Percentiles rank a stretch among this genome's conserved stretches.
These are phyloP conservation scores for Cryptococcus depauperatus DNA, from an alignment of 1,284 basidiomycete species.

Conservation along the genomic window DNA sequence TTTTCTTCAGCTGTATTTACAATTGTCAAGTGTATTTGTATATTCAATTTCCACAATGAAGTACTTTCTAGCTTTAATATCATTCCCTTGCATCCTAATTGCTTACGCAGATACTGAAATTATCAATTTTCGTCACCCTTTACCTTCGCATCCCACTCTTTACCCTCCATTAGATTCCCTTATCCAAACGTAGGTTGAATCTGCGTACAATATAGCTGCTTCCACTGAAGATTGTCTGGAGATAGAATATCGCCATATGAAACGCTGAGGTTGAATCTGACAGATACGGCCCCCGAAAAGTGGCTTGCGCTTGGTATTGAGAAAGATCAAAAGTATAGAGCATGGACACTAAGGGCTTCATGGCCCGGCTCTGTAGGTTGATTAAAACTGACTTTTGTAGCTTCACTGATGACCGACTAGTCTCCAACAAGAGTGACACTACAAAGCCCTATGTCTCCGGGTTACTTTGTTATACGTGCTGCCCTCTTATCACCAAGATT, in stretches of 20 bases:
- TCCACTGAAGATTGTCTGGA: neutral
- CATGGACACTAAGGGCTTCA: slow-evolving; percentile 33
- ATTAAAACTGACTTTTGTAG: too few species aligned
- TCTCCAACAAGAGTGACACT: slow-evolving; percentile 18
- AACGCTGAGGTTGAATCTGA: slow-evolving; percentile 10
- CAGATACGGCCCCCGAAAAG: slow-evolving; percentile 8
- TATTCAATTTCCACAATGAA: too few species aligned
- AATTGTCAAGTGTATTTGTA: too few species aligned
- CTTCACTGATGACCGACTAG: slow-evolving; percentile 7
- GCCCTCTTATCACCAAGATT: slow-evolving; percentile 20
- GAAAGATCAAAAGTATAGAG: neutral
- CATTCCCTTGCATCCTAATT: too few species aligned
- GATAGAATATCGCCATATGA: slow-evolving; percentile 5
- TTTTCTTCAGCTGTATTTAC: too few species aligned
- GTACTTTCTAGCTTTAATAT: too few species aligned
- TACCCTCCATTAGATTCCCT: neutral
- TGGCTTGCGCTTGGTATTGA: slow-evolving; percentile 15
- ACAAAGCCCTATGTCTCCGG: slow-evolving; percentile 1
- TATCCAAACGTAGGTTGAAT: neutral
- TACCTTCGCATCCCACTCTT: neutral
- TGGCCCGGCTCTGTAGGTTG: slow-evolving; percentile 36
- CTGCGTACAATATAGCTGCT: neutral
- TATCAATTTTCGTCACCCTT: slow-evolving; percentile 29
- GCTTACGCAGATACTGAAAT: slow-evolving; percentile 41
- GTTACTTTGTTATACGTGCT: slow-evolving; percentile 12